Evolutionary conservation across 148 eudicot genomes (phyloP).

Genomic region (Camellia japonica): DNA sequence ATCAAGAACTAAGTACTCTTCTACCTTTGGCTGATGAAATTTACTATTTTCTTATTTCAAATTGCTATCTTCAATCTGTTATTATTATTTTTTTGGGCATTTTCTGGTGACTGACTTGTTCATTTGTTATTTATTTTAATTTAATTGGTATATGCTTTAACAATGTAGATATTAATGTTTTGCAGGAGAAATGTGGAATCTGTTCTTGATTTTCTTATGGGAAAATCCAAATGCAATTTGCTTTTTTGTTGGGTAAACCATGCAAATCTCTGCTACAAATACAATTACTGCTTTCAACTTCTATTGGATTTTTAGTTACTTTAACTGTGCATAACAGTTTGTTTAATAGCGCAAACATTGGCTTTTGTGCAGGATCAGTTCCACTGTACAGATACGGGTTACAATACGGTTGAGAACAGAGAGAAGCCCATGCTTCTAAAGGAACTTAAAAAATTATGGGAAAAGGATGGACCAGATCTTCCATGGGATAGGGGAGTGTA

Average conservation of each 20-base stretch:
- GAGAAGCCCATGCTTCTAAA: constrained; percentile 73
- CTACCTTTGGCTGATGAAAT: constrained; percentile 7
- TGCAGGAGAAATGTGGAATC: constrained; percentile 55
- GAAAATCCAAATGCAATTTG: constrained; percentile 34
- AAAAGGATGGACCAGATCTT: constrained; percentile 42
- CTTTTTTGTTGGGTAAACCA: constrained; percentile 76
- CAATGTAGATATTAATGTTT: constrained; percentile 11
- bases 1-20: constrained; percentile 63
- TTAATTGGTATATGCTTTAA: neutral
- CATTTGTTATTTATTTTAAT: neutral
- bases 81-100: neutral
- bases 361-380: constrained; percentile 59
- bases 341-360: constrained; percentile 5
- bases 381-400: constrained; percentile 73
- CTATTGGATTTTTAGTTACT: neutral
- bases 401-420: constrained; percentile 47
- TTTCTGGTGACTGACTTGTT: neutral
- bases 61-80: neutral
- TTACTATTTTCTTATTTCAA: neutral
- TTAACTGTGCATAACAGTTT: neutral
- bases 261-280: neutral
- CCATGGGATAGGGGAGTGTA: constrained; percentile 74
- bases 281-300: neutral
- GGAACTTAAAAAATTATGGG: constrained; percentile 76
- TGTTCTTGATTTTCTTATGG: constrained; percentile 61